phyloP scores from a whole-genome alignment of 108 stramenopile species.

The Discostella stelligeroides region DNA sequence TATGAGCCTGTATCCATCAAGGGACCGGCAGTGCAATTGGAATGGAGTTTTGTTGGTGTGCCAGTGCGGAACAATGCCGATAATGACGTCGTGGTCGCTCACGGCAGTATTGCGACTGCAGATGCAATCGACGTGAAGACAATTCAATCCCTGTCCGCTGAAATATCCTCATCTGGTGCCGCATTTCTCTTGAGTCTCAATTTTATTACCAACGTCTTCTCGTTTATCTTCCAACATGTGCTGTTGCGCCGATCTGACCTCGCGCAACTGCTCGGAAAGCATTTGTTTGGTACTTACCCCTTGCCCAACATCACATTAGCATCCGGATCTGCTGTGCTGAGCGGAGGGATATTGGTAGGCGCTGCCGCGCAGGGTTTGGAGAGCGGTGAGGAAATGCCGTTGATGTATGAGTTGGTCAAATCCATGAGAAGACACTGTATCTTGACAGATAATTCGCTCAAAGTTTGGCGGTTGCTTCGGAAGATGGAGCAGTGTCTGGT shows the following conservation, averaged over 20 bases:
- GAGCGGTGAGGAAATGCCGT: slow-evolving; percentile 42
- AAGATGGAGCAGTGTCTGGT: slow-evolving; percentile 39
- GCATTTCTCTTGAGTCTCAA: slow-evolving; percentile 43
- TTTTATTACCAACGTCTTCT: slow-evolving; percentile 47
- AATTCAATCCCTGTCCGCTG: slow-evolving; percentile 3
- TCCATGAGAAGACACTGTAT: slow-evolving; percentile 59
- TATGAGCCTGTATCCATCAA: slow-evolving; percentile 29
- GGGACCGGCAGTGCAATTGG: slow-evolving; percentile 29
- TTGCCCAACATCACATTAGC: slow-evolving; percentile 28
- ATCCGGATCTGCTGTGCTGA: slow-evolving; percentile 54
- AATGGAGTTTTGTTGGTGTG: slow-evolving; percentile 19
- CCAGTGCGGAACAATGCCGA: neutral
- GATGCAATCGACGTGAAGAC: slow-evolving; percentile 22
- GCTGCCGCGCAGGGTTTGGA: slow-evolving; percentile 38
- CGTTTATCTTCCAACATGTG: slow-evolving; percentile 58
- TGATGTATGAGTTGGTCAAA: slow-evolving; percentile 57
- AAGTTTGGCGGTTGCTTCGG: slow-evolving; percentile 42
- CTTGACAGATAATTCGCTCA: slow-evolving; percentile 38
- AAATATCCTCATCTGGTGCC: slow-evolving; percentile 19
- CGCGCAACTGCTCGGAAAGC: slow-evolving; percentile 54
- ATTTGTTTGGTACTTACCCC: slow-evolving; percentile 60
- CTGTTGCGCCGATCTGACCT: slow-evolving; percentile 50
- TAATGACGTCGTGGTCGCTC: neutral
- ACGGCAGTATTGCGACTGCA: slow-evolving; percentile 11
- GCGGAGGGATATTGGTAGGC: slow-evolving; percentile 49